Evolutionary conservation across 495 filamentous ascomycete genomes (phyloP).

Genomic region (Tuber calosporum): DNA sequence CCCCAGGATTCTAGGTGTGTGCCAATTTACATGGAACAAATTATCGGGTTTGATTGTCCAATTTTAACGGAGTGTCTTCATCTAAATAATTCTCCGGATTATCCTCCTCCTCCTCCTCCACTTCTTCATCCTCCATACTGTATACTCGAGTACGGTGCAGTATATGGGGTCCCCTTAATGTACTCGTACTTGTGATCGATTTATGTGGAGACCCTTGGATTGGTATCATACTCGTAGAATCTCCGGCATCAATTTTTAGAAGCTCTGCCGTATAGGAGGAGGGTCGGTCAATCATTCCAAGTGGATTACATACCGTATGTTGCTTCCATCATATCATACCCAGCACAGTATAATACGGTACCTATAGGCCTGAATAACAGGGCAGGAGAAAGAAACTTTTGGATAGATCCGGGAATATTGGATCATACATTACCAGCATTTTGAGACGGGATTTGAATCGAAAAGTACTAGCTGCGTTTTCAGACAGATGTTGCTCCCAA

Average conservation of each 20-base stretch:
- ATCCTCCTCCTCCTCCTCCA: not conserved
- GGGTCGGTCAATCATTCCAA: not conserved
- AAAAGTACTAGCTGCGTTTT: not conserved
- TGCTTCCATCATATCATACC: not conserved
- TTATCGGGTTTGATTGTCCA: not conserved
- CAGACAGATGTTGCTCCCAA: not conserved
- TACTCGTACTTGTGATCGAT: not conserved
- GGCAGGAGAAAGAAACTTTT: not conserved
- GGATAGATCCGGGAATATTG: not conserved
- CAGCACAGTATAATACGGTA: not conserved
- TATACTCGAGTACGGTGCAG: too few relatives aligned
- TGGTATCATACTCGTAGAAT: too few relatives aligned
- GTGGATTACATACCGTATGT: not conserved
- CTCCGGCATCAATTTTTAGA: not conserved
- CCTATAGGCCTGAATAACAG: not conserved
- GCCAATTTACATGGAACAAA: slow-evolving; percentile 3
- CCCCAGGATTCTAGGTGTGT: not conserved
- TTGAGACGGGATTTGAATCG: not conserved
- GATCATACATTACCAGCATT: not conserved
- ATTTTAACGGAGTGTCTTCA: not conserved
- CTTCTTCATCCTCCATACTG: not conserved
- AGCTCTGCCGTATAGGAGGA: not conserved
- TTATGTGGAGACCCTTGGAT: not conserved
- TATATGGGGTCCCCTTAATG: not conserved
- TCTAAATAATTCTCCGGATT: slow-evolving; percentile 1